Base-by-base conservation (phyloP, 495 filamentous ascomycete species). In the Apodospora peruviana region DNA sequence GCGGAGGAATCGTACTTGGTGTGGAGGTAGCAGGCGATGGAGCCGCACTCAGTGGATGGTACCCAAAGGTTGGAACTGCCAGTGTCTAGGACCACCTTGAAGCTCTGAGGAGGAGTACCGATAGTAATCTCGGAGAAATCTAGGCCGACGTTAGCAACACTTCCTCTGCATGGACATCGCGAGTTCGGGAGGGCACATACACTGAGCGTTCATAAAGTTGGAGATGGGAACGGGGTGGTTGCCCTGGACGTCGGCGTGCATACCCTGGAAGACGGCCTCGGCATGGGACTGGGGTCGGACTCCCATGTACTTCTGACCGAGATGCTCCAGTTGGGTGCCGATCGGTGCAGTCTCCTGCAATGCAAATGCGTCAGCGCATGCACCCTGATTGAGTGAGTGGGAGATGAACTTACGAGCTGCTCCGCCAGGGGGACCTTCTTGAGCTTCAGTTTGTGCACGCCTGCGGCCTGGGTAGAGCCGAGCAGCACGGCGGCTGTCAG, bases 1-100 rank as follows among this genome's bases (percentile, higher is more conserved):
- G 83, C 68, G 22, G 86, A 88, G 43, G 88, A 90, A 68, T 97
- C 93, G 71, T 95, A 99, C 77, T 91, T 99, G 66, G 66, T 80
- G 77, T 99, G 94, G 48, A 99, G 85, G 68, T 90, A 99, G 79
- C 94, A 99, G 51, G 94, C 94, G 59, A 99, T 99, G 44, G 91
- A 96, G 60, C 82, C 86, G 68, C 94, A 99, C 56, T 88, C 76
- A 12, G 77, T 74, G 2, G 90, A 96, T 3, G 94, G 94, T 45
- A 99, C 94, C 94, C 94, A 99, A 46, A 99, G 79, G 75, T 99
- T 99, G 55, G 94, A 99, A 77, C 91, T 96, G 53, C 94, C 94
- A 21, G 94, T 99, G 65, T 99, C 94, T 47, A 99, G 83, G 51
- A 99, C 86, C 52, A 99, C 94, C 77, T 99, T 99, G 82, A 99